Conservation (phyloP, 2,329 filamentous ascomycete species). For the Balansia obtecta region DNA sequence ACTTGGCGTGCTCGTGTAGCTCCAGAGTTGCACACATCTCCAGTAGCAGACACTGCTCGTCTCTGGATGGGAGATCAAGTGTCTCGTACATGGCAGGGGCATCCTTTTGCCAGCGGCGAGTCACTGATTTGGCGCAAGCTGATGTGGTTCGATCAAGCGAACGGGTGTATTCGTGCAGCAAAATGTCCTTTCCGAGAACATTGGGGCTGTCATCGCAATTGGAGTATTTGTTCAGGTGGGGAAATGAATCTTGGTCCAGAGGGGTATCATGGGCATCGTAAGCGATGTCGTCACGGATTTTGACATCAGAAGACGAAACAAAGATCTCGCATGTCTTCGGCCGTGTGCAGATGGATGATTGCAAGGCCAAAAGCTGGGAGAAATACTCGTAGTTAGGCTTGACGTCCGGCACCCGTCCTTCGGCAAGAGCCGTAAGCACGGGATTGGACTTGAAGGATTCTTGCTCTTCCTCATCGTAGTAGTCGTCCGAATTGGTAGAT, state of each 20-base stretch:
- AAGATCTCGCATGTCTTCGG: conserved; percentile 49
- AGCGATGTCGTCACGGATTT: conserved; percentile 35
- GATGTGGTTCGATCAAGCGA: conserved; percentile 42
- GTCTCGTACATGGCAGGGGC: conserved; percentile 44
- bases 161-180: conserved; percentile 48
- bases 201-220: conserved; percentile 39
- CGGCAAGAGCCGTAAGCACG: conserved; percentile 47
- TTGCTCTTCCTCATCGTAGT: conserved; percentile 29
- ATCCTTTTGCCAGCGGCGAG: conserved; percentile 42
- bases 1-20: conserved; percentile 42
- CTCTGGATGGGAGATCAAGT: conserved; percentile 34
- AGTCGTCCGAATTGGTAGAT: conserved; percentile 49
- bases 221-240: conserved; percentile 42
- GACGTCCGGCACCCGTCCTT: conserved; percentile 43
- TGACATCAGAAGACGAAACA: conserved; percentile 39
- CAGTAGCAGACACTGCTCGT: conserved; percentile 43
- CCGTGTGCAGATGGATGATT: conserved; percentile 39
- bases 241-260: conserved; percentile 36
- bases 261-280: conserved; percentile 30
- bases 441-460: conserved; percentile 52
- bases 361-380: conserved; percentile 39
- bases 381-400: conserved; percentile 52
- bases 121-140: conserved; percentile 39
- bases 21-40: conserved; percentile 51
- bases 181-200: conserved; percentile 36